phyloP scores from a whole-genome alignment of 208 protist genomes.

The Wallacemonas sp. region DNA sequence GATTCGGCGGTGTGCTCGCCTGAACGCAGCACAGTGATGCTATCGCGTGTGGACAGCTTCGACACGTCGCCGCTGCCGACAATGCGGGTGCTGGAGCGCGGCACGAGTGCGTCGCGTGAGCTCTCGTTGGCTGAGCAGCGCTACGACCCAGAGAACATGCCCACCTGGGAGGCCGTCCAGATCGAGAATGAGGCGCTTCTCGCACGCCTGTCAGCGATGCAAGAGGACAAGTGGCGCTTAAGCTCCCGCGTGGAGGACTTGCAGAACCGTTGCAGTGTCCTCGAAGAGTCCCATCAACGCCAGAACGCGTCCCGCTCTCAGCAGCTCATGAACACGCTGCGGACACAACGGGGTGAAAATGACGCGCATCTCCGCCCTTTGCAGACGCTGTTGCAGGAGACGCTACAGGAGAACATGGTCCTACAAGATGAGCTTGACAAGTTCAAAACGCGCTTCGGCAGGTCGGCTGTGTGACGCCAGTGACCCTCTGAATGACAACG shows the following conservation, averaged over 20 bases:
- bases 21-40: not conserved
- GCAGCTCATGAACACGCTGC: constrained; percentile 1
- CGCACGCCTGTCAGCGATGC: constrained; percentile 41
- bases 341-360: constrained; percentile 7
- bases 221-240: constrained; percentile 62
- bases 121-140: constrained; percentile 37
- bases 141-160: constrained; percentile 51
- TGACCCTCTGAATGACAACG: no score
- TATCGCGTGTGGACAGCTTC: constrained; percentile 2
- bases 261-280: constrained; percentile 30
- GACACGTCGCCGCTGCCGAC: constrained; percentile 4
- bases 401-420: constrained; percentile 56
- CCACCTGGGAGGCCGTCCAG: constrained; percentile 51
- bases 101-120: not conserved
- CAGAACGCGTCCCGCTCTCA: not conserved
- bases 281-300: constrained; percentile 22
- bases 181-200: constrained; percentile 64
- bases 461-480: not conserved
- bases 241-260: constrained; percentile 46
- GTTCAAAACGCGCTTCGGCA: constrained; percentile 17
- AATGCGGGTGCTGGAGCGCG: not conserved
- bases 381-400: constrained; percentile 66
- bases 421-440: constrained; percentile 46
- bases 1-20: not conserved
- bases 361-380: constrained; percentile 45